Conservation (phyloP, 2,329 filamentous ascomycete species). For the Raffaelea deltoideospora region DNA sequence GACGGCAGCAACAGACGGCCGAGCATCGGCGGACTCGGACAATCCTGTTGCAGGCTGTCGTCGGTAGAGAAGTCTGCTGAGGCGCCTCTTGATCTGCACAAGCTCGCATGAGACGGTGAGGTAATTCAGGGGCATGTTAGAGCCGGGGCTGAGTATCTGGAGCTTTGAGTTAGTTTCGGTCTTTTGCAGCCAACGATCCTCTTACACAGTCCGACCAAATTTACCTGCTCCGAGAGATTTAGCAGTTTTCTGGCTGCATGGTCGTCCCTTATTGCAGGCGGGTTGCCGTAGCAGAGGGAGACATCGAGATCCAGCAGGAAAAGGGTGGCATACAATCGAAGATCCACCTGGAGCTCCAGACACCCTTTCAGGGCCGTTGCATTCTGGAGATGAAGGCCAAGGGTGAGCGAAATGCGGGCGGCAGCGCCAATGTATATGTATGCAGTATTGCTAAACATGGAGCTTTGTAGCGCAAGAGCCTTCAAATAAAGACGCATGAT, state of each 20-base stretch:
- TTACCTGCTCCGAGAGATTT: constrained; percentile 10
- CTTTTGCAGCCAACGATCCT: too few relatives aligned
- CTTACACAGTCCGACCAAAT: too few relatives aligned
- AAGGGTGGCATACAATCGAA: constrained; percentile 13
- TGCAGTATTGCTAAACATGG: constrained; percentile 13
- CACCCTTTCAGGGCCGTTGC: constrained; percentile 10
- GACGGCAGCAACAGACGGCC: constrained; percentile 9
- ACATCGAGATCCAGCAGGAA: constrained; percentile 14
- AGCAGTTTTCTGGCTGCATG: constrained; percentile 6
- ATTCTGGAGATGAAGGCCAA: constrained; percentile 13
- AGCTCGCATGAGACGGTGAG: constrained; percentile 12
- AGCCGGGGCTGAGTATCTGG: constrained; percentile 13
- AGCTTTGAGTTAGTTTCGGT: background rate
- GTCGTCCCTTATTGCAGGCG: constrained; percentile 11
- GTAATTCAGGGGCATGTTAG: constrained; percentile 14
- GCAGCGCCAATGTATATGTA: constrained; percentile 14
- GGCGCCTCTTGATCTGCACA: constrained; percentile 10
- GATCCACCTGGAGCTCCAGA: constrained; percentile 12
- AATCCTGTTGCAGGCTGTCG: too few relatives aligned
- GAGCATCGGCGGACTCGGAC: background rate
- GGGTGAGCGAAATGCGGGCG: constrained; percentile 12
- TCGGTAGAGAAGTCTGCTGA: constrained; percentile 10
- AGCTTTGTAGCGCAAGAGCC: constrained; percentile 12
- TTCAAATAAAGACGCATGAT: too few relatives aligned
- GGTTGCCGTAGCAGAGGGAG: constrained; percentile 13